phyloP scores from a whole-genome alignment of 176 grass and related monocot genomes.

The Oryza punctata region DNA sequence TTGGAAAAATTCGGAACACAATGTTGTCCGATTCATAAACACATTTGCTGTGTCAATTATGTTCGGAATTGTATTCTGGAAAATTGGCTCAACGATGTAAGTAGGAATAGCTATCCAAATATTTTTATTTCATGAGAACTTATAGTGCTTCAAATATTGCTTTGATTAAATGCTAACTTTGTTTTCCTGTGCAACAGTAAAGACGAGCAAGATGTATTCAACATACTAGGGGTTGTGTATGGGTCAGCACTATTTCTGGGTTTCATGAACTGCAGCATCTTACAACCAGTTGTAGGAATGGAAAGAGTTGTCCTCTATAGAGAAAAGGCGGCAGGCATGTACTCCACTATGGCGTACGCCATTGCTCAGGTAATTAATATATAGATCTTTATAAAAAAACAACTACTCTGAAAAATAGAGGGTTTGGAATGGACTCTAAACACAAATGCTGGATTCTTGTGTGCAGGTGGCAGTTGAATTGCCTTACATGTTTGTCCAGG shows the following conservation, averaged over 20 bases:
- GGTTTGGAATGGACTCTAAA: not conserved
- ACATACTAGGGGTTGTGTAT: slow-evolving; percentile 62
- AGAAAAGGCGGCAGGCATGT: slow-evolving; percentile 78
- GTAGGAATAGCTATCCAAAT: not conserved
- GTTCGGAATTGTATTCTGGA: slow-evolving; percentile 85
- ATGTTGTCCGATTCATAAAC: slow-evolving; percentile 81
- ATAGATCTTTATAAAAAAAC: not conserved
- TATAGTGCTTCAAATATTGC: not conserved
- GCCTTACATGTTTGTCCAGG: slow-evolving; percentile 70
- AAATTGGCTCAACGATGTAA: slow-evolving; percentile 87
- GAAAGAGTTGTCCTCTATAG: slow-evolving; percentile 68
- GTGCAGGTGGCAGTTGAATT: slow-evolving; percentile 56
- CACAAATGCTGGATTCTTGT: not conserved
- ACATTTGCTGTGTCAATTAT: slow-evolving; percentile 71
- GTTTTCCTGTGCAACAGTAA: slow-evolving; percentile 54
- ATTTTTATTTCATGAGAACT: slow-evolving; percentile 11
- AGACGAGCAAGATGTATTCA: slow-evolving; percentile 82
- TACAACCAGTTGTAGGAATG: slow-evolving; percentile 68
- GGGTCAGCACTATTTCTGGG: slow-evolving; percentile 71
- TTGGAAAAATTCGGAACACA: slow-evolving; percentile 96
- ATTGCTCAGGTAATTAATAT: slow-evolving; percentile 62
- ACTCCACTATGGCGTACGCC: slow-evolving; percentile 62
- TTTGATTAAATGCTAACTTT: slow-evolving; percentile 8
- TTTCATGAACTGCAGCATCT: slow-evolving; percentile 67
- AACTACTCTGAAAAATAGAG: slow-evolving; percentile 7